Conservation (phyloP, 495 filamentous ascomycete species). For the Rhypophila decipiens region DNA sequence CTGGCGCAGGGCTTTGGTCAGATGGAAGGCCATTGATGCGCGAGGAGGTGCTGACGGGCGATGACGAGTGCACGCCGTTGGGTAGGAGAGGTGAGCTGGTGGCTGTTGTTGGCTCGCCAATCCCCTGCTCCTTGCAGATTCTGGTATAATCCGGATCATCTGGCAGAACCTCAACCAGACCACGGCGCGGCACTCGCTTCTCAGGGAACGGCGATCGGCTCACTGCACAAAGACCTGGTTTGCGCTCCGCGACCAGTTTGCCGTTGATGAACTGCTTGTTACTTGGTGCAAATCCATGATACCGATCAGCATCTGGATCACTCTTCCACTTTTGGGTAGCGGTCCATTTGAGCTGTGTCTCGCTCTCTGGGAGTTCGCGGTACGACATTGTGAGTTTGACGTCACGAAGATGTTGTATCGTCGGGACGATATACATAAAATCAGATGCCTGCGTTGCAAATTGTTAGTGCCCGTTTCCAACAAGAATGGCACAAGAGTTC, state of each 20-base stretch:
- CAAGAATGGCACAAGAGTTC: not conserved
- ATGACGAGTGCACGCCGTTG: slow-evolving; percentile 30
- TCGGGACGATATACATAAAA: slow-evolving; percentile 65
- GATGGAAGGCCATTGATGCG: slow-evolving; percentile 18
- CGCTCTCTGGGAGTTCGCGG: slow-evolving; percentile 42
- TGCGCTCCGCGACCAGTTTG: slow-evolving; percentile 35
- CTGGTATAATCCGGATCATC: slow-evolving; percentile 41
- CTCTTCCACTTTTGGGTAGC: slow-evolving; percentile 45
- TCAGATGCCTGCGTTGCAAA: slow-evolving; percentile 51
- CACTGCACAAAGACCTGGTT: slow-evolving; percentile 23
- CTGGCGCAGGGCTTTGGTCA: slow-evolving; percentile 7
- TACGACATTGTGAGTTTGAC: slow-evolving; percentile 51
- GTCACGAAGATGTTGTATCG: slow-evolving; percentile 61
- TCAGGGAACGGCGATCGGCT: slow-evolving; percentile 42
- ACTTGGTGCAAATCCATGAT: slow-evolving; percentile 34
- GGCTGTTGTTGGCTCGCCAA: slow-evolving; percentile 28
- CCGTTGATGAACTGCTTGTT: slow-evolving; percentile 44
- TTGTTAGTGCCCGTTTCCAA: slow-evolving; percentile 21
- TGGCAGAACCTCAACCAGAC: slow-evolving; percentile 34
- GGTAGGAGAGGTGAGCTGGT: slow-evolving; percentile 18
- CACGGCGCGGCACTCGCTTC: slow-evolving; percentile 39
- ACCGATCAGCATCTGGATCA: slow-evolving; percentile 40
- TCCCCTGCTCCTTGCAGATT: slow-evolving; percentile 41
- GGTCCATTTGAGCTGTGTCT: slow-evolving; percentile 29
- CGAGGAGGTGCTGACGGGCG: slow-evolving; percentile 17